These are phyloP conservation scores for Phtheirospermum japonicum DNA, from an alignment of 257 asterid species.

Conservation along the genomic window DNA sequence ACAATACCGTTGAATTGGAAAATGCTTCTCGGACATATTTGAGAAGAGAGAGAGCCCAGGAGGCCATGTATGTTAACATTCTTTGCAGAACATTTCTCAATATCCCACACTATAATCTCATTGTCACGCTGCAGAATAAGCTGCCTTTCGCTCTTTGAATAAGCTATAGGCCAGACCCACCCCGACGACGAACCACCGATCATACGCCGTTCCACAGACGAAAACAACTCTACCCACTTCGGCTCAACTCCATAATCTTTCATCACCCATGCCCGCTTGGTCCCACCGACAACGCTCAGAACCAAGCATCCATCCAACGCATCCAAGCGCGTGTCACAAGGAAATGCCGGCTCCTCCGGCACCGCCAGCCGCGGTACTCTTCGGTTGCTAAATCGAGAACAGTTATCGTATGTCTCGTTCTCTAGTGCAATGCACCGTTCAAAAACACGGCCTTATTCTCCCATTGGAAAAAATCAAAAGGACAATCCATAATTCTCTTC, in stretches of 20 bases:
- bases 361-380: neutral
- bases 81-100: neutral
- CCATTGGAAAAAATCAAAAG: neutral
- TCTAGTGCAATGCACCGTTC: conserved; percentile 23
- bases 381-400: conserved; percentile 14
- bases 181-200: neutral
- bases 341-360: neutral
- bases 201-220: neutral
- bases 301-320: conserved; percentile 23
- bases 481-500: conserved; percentile 8
- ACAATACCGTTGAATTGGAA: neutral
- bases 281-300: neutral
- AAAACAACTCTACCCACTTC: neutral
- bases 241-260: too few species aligned
- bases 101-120: neutral
- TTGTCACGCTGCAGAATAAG: neutral
- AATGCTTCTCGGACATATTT: neutral
- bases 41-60: neutral
- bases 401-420: neutral
- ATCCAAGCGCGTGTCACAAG: neutral
- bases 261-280: neutral
- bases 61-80: neutral
- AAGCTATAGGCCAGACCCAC: neutral
- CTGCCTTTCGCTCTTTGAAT: neutral
- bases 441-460: neutral